Base-by-base conservation (phyloP, 371 early-diverging fungal genomes). In the Rhizopus delemar region DNA sequence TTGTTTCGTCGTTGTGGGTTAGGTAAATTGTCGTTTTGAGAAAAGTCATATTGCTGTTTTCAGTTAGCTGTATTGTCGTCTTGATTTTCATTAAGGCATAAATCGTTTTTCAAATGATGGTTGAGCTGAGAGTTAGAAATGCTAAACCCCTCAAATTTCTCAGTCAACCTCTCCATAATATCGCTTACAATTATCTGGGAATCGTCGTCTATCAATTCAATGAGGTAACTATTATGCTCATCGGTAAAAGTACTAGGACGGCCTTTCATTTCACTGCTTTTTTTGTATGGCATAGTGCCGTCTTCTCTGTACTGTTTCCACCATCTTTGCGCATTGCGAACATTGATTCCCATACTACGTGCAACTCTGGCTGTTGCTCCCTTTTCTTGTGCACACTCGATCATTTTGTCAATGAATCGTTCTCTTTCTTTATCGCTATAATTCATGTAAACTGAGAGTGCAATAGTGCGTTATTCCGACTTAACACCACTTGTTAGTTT, bases 371-470 rank as follows among this genome's bases (percentile, higher is more conserved):
- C 53, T 52, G 53, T 22, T 48, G 31, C 39, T 38, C 53, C 36
- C 38, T 52, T 36, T 52, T 52, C 53, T 36, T 34, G 53, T 52
- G 53, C 53, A 48, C 31, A 48, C 38, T 52, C 53, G 2, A 52
- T 52, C 53, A 52, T 52, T 52, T 36, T n/a, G 38, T 52, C 53
- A 36, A 52, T 52, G 39, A 52, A 52, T 13, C 39, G 35, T 52
- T 52, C 53, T 52, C 53, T 36, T 52, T 52, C 53, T 52, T 52
- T 52, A 32, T 54, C 43, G 54, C 31, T 54, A 43, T 54, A 43
- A 48, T 48, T 48, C 29, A 29, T 48, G 48, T 48, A 48, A 48
- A 48, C 29, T 48, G 48, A 48, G 48, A 48, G 33, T 48, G 43
- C 11, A 41, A 41, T 54, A 29, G 54, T 54, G 31, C 43, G 41